Conservation (phyloP, 2,329 filamentous ascomycete genomes). For the Aspergillus novofumigatus region DNA sequence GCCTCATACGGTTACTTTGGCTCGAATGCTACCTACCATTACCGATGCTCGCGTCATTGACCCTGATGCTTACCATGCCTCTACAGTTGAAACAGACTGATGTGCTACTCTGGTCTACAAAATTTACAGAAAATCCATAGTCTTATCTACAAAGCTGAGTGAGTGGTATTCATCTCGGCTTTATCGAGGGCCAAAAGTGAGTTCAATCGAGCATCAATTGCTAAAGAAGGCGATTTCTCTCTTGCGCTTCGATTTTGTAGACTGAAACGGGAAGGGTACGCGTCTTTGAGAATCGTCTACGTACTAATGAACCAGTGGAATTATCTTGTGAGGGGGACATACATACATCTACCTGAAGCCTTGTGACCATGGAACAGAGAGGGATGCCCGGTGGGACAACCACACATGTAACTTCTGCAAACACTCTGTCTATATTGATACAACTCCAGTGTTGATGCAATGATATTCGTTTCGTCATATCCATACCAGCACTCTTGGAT, state of each 20-base stretch:
- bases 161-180: neutral
- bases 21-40: constrained; percentile 8
- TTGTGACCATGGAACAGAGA: neutral
- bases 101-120: neutral
- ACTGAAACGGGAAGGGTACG: neutral
- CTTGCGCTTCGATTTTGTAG: neutral
- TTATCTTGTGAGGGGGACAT: too few relatives aligned
- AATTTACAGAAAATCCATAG: neutral
- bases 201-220: neutral
- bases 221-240: neutral
- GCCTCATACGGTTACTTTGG: constrained; percentile 8
- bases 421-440: neutral
- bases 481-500: constrained; percentile 1
- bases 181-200: neutral
- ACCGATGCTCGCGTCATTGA: constrained; percentile 19
- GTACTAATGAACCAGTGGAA: too few relatives aligned
- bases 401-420: neutral
- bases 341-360: neutral
- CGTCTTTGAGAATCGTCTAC: neutral
- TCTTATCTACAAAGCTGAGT: neutral
- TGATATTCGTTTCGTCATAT: constrained; percentile 11
- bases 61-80: neutral
- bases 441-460: neutral
- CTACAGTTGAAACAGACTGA: constrained; percentile 8
- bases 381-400: neutral